Evolutionary conservation across 1,139 yeast species (phyloP).

Genomic region (Pichia inconspicua): DNA sequence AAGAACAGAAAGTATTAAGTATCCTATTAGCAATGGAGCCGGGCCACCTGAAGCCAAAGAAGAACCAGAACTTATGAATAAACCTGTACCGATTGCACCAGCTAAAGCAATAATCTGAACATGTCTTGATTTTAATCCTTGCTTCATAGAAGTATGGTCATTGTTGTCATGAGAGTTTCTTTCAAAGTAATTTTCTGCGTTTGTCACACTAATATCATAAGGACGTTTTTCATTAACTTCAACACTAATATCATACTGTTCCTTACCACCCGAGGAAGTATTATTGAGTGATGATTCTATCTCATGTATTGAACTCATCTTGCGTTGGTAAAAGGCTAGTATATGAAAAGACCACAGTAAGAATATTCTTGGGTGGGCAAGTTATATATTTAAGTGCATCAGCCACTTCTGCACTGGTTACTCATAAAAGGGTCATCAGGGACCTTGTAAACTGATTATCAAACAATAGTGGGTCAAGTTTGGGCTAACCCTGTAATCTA

Average conservation of each 20-base stretch:
- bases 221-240: neutral
- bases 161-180: neutral
- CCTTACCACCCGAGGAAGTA: neutral
- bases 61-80: slow-evolving; percentile 48
- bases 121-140: slow-evolving; percentile 34
- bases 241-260: neutral
- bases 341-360: too few species aligned
- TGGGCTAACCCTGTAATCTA: too few species aligned
- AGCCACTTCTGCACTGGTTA: too few species aligned
- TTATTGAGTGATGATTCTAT: neutral
- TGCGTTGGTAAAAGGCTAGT: neutral
- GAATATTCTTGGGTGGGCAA: too few species aligned
- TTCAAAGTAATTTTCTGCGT: neutral
- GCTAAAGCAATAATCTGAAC: slow-evolving; percentile 68
- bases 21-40: slow-evolving; percentile 41
- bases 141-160: neutral
- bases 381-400: too few species aligned
- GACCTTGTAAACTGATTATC: neutral
- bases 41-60: slow-evolving; percentile 44
- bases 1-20: slow-evolving; percentile 41
- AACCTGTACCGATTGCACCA: slow-evolving; percentile 72
- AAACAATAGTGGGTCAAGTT: neutral
- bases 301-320: neutral
- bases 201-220: neutral
- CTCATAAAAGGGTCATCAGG: neutral